Evolutionary conservation across 2,329 filamentous ascomycete species (phyloP), one percentile per base, ranked within the genome.

Genomic region (Ampelomyces quisqualis): DNA sequence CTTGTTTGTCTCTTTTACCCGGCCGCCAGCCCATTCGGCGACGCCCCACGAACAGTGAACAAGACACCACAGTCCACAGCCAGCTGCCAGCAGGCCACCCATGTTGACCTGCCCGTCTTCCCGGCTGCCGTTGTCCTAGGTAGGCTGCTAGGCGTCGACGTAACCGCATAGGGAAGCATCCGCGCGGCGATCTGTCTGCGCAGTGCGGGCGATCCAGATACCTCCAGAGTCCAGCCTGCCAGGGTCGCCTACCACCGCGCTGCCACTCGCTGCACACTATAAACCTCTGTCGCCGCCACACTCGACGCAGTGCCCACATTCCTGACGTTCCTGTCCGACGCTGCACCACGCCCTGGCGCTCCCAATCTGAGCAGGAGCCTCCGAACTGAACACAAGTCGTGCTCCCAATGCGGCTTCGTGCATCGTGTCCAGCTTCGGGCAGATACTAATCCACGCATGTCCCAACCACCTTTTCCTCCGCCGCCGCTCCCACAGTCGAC

Each of bases 361-460:
- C 59, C 56, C 58, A 59, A 58, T 60, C 52, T 55, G 54, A 55
- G 46, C 60, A 55, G 52, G 54, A 62, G 56, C 57, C 55, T 62
- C 60, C 56, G 53, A 62, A 57, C 53, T 63, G 57, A 55, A 59
- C 59, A 62, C 59, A 60, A 55, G 53, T 58, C 46, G 52, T 55
- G 49, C 52, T 58, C 65, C 65, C 55, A 62, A 69, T 69, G 64
- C 63, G 67, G 67, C 58, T 64, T 63, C 56, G 57, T 68, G 67
- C 65, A 68, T 65, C 52, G 57, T 64, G 60, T 65, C 57, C 63
- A 59, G 63, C 58, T 54, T 50, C 58, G 63, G 63, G 59, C 64
- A 68, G 64, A 60, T 67, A 65, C 68, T 63, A 67, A 68, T 60
- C 64, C 60, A 68, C 67, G 68, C 65, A 70, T 70, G 68, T 69